Conservation (phyloP, 2,329 filamentous ascomycete genomes). For the Aspergillus brunneoviolaceus region DNA sequence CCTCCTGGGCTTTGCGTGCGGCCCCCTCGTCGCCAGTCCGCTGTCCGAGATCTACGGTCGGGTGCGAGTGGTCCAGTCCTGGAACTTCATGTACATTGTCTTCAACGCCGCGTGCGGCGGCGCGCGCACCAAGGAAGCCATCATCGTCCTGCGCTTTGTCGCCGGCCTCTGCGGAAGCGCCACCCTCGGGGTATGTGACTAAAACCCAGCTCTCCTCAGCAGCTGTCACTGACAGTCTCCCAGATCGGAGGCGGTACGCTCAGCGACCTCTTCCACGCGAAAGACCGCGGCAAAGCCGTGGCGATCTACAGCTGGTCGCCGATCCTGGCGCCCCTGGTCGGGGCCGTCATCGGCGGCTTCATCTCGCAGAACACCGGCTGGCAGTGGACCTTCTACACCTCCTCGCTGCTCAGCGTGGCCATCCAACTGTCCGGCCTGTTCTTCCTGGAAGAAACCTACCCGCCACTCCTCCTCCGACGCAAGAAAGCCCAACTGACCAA, state of each 20-base stretch:
- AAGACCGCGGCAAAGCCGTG: constrained; percentile 62
- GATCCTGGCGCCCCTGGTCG: constrained; percentile 63
- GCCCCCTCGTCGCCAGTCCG: constrained; percentile 19
- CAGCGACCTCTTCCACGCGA: constrained; percentile 58
- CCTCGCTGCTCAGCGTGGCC: constrained; percentile 60
- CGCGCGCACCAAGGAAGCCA: constrained; percentile 36
- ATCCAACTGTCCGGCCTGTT: constrained; percentile 62
- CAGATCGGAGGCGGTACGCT: constrained; percentile 38
- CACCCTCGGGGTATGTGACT: constrained; percentile 12
- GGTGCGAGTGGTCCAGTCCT: constrained; percentile 13
- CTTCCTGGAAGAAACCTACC: constrained; percentile 65
- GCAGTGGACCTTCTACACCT: constrained; percentile 72
- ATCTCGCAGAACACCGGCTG: constrained; percentile 63
- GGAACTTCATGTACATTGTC: constrained; percentile 17
- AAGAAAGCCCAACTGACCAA: constrained; percentile 53
- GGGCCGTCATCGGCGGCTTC: constrained; percentile 57
- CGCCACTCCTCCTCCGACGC: constrained; percentile 57
- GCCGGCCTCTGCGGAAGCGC: constrained; percentile 58
- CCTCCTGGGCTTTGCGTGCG: constrained; percentile 52
- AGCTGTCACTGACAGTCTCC: constrained; percentile 30
- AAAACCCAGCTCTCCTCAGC: constrained; percentile 20
- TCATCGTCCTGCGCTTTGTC: constrained; percentile 56
- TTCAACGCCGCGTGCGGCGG: constrained; percentile 28
- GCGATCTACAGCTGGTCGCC: constrained; percentile 63
- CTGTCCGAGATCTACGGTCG: constrained; percentile 22